These are phyloP conservation scores for Vigna nakashimae DNA, from an alignment of 306 rosid species.

Conservation along the genomic window DNA sequence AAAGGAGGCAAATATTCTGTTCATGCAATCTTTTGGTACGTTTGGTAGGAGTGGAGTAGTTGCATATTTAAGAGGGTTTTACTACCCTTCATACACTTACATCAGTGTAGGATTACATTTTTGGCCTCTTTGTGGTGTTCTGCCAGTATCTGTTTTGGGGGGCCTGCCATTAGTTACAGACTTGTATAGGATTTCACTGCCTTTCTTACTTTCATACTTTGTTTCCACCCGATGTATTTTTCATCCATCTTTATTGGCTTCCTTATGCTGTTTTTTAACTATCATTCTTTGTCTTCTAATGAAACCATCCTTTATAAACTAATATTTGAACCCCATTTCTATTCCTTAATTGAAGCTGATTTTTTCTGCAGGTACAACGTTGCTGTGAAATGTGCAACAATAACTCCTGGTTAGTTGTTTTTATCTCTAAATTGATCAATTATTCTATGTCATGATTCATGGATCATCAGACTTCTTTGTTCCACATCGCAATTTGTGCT, in stretches of 20 bases:
- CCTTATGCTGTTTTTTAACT: not conserved
- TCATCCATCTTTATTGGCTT: constrained; percentile 5
- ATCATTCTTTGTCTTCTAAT: not conserved
- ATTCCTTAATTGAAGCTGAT: constrained; percentile 29
- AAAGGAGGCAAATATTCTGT: not conserved
- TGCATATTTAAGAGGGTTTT: constrained; percentile 1
- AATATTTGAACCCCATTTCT: not conserved
- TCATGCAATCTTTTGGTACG: constrained; percentile 20
- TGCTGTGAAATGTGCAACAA: constrained; percentile 97
- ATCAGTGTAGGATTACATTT: not conserved
- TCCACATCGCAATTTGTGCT: not conserved
- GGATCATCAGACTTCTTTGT: constrained; percentile 6
- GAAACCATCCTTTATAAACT: not conserved
- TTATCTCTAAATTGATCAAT: constrained; percentile 26
- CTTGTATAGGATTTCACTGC: constrained; percentile 2
- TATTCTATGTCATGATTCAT: constrained; percentile 24
- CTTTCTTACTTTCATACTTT: constrained; percentile 3
- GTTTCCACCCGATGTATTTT: constrained; percentile 15
- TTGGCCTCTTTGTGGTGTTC: constrained; percentile 1
- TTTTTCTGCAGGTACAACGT: constrained; percentile 77
- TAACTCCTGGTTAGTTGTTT: constrained; percentile 83
- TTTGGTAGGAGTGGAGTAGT: constrained; percentile 10
- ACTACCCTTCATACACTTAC: not conserved
- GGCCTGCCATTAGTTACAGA: constrained; percentile 3
- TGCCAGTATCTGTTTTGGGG: constrained; percentile 12